Evolutionary conservation across 306 rosid species (phyloP).

Genomic region (Canavalia ensiformis): DNA sequence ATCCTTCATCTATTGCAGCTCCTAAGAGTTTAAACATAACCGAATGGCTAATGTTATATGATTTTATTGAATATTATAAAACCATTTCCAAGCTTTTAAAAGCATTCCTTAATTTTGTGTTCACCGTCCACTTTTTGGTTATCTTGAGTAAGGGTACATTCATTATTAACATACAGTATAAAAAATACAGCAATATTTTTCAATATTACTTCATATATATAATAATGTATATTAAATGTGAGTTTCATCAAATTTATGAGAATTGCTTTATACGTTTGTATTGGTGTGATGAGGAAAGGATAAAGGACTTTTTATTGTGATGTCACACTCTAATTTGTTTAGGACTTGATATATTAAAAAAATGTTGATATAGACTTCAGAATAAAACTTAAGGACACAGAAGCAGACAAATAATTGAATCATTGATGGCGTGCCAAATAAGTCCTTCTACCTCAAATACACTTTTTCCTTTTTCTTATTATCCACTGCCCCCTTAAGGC

Average conservation of each 20-base stretch:
- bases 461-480: not conserved
- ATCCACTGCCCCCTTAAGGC: not conserved
- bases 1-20: not conserved
- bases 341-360: not conserved
- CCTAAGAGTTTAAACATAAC: not conserved
- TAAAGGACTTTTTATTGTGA: not conserved
- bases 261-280: not conserved
- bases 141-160: not conserved
- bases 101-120: not conserved
- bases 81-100: constrained; percentile 5
- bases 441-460: constrained; percentile 34
- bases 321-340: not conserved
- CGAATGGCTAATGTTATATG: not conserved
- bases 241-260: not conserved
- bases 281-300: not conserved
- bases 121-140: not conserved
- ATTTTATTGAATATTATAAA: not conserved
- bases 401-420: constrained; percentile 45
- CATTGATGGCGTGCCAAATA: constrained; percentile 46
- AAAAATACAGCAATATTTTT: not conserved
- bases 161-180: not conserved
- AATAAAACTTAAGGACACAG: constrained; percentile 7
- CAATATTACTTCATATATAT: not conserved
- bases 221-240: not conserved
- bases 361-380: constrained; percentile 26